Evolutionary conservation across 2,329 filamentous ascomycete genomes (phyloP).

Genomic region (Calonectria hongkongensis): DNA sequence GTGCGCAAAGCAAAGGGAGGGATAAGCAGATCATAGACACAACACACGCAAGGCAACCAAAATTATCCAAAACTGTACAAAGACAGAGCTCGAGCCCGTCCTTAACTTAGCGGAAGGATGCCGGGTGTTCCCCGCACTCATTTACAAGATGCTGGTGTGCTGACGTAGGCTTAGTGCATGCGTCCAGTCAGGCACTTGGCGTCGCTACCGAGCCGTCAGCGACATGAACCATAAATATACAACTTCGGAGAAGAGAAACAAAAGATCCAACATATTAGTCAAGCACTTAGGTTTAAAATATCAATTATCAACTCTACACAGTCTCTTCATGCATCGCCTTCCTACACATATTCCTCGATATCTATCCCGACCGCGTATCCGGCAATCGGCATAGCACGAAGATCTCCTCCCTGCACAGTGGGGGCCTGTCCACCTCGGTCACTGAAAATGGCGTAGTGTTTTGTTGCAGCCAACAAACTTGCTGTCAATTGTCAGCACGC

Average conservation of each 20-base stretch:
- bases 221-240: neutral
- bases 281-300: neutral
- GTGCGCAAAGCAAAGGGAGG: neutral
- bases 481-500: neutral
- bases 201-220: neutral
- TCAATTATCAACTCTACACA: neutral
- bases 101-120: neutral
- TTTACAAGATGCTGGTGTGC: slow-evolving; percentile 10
- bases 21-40: neutral
- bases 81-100: neutral
- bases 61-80: neutral
- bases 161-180: slow-evolving; percentile 11
- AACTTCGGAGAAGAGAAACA: neutral
- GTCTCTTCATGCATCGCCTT: neutral
- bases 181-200: neutral
- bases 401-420: neutral
- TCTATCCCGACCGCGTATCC: neutral
- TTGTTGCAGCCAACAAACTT: neutral
- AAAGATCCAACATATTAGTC: neutral
- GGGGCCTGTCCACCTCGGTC: neutral
- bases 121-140: slow-evolving; percentile 2
- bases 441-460: slow-evolving; percentile 1
- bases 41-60: neutral
- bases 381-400: neutral
- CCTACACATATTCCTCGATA: neutral